Base-by-base conservation (phyloP, 768 basidiomycete genomes). In the Amanita pseudoporphyria region DNA sequence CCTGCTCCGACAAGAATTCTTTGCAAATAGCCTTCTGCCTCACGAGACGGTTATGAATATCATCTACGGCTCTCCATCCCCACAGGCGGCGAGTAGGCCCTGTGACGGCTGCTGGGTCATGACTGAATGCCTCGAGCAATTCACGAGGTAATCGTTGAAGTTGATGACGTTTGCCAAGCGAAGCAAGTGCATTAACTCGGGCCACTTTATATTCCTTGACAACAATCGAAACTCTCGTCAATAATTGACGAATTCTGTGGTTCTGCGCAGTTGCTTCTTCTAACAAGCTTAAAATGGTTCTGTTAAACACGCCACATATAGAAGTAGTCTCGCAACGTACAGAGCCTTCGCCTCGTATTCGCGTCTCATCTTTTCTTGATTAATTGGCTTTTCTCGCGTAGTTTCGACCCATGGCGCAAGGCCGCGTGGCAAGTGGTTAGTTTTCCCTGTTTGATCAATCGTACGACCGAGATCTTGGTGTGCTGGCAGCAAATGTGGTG, bases 91-190 rank as follows among this genome's bases (percentile, higher is more conserved):
- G 75, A 0, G 86, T 85, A 5, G 74, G 65, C 14, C 82, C 74
- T 2, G 79, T 84, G 16, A 87, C 79, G n/a, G 81, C 79, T 2
- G 84, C 78, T 42, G 87, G 87, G 60, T 90, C 87, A 52, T 85
- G 84, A 32, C 73, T 77, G 57, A 87, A 79, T 2, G 85, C 82
- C 43, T 88, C 86, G 32, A 87, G 63, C 6, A 89, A 70, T 18
- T 87, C 83, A 54, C 69, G 68, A 6, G 87, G 81, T 35, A 89
- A 67, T 16, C 49, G 40, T 33, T 67, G 65, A 13, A 37, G 45
- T 16, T 59, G 65, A 54, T 78, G 69, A 6, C 69, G 61, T 24
- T 76, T 61, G 13, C 72, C 78, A 19, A 82, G 67, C 3, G 71
- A 61, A 19, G 67, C 67, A 52, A 73, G 68, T 35, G 82, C 65